Conservation (phyloP, 805 yeast species). For the Ogataea pini region DNA sequence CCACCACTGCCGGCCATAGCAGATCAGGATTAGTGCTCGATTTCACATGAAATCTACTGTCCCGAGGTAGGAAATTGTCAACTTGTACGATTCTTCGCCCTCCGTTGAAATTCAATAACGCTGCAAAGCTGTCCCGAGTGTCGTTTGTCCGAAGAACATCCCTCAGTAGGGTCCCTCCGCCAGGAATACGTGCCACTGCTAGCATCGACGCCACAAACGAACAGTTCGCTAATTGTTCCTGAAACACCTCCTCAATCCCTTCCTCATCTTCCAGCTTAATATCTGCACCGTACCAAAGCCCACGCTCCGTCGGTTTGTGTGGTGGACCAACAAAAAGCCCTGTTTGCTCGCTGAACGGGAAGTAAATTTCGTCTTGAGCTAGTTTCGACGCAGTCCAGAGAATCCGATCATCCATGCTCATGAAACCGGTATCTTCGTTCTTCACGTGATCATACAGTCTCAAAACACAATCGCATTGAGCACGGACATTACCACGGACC, state of each 20-base stretch:
- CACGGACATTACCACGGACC: conserved; percentile 3
- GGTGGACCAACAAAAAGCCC: conserved; percentile 15
- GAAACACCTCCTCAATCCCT: conserved; percentile 40
- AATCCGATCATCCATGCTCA: conserved; percentile 20
- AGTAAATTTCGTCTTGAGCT: conserved; percentile 1
- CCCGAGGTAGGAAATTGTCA: conserved; percentile 43
- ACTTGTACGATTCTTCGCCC: conserved; percentile 46
- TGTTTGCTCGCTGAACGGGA: conserved; percentile 9
- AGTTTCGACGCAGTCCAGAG: conserved; percentile 27
- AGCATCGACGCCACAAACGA: conserved; percentile 73
- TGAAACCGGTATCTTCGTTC: background rate
- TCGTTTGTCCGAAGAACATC: conserved; percentile 30
- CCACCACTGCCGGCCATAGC: conserved; percentile 72
- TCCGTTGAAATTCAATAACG: conserved; percentile 55
- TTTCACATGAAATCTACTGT: conserved; percentile 32
- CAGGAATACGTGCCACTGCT: conserved; percentile 41
- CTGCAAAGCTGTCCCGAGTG: conserved; percentile 32
- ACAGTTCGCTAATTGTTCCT: conserved; percentile 62
- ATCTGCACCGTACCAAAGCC: background rate
- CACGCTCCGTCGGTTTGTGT: background rate
- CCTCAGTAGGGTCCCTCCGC: conserved; percentile 26
- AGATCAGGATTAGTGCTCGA: conserved; percentile 38
- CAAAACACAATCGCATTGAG: conserved; percentile 14
- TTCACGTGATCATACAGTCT: conserved; percentile 14
- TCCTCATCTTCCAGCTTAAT: conserved; percentile 9